phyloP scores from a whole-genome alignment of 1,139 yeast species.

The Geotrichum bryndzae region DNA sequence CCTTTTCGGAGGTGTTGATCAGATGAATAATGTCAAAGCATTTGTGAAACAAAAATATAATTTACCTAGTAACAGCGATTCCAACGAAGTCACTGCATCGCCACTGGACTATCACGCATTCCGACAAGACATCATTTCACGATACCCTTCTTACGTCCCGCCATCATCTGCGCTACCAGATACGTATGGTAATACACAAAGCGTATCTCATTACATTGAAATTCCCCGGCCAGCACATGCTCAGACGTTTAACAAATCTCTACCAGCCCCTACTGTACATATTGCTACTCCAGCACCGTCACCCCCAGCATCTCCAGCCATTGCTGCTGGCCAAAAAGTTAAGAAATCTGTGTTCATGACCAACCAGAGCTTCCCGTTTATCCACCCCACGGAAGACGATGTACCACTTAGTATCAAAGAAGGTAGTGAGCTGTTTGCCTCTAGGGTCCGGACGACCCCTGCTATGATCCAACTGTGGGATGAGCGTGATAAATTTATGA shows the following conservation, averaged over 20 bases:
- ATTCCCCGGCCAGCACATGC: constrained; percentile 51
- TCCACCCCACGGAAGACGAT: constrained; percentile 51
- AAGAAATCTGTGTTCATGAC: constrained; percentile 67
- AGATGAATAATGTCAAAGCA: constrained; percentile 45
- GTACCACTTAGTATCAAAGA: constrained; percentile 76
- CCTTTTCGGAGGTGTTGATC: constrained; percentile 56
- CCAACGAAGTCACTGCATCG: constrained; percentile 45
- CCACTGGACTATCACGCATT: constrained; percentile 78
- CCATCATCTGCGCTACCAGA: constrained; percentile 44
- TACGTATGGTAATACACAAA: constrained; percentile 44
- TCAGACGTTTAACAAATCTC: constrained; percentile 50
- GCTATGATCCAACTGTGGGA: constrained; percentile 64
- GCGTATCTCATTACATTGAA: constrained; percentile 40
- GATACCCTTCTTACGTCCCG: constrained; percentile 66
- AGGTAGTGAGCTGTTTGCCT: constrained; percentile 60
- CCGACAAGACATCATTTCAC: constrained; percentile 63
- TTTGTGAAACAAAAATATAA: constrained; percentile 44
- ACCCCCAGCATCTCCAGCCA: constrained; percentile 61
- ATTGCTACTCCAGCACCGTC: constrained; percentile 88
- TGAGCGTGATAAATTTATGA: constrained; percentile 64
- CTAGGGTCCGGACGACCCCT: constrained; percentile 60
- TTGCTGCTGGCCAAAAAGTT: constrained; percentile 50
- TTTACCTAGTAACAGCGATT: constrained; percentile 34
- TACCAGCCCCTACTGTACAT: constrained; percentile 63
- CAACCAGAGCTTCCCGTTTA: constrained; percentile 71